These are phyloP conservation scores for Candida sanyaensis DNA, from an alignment of 1,139 yeast species.

Conservation along the genomic window DNA sequence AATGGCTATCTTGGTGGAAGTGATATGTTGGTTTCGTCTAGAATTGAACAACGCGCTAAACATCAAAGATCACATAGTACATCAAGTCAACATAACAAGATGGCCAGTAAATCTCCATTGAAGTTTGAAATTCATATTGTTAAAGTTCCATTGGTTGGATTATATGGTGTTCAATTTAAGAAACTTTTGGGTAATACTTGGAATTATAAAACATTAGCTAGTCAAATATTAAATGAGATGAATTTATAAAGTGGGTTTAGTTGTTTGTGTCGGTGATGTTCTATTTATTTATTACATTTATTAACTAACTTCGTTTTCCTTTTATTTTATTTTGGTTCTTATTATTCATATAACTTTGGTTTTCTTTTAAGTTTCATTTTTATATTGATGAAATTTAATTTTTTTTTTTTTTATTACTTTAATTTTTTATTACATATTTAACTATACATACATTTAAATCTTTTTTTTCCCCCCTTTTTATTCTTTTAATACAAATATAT, in stretches of 20 bases:
- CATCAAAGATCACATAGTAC: conserved; percentile 33
- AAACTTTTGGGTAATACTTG: conserved; percentile 93
- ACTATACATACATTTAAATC: background rate
- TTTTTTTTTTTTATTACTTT: no score
- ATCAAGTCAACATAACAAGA: conserved; percentile 18
- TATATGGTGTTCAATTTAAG: conserved; percentile 94
- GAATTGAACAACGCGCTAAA: conserved; percentile 53
- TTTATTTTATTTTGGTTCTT: background rate
- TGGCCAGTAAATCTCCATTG: conserved; percentile 50
- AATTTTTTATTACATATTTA: background rate
- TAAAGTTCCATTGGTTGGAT: conserved; percentile 85
- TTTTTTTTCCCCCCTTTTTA: no score
- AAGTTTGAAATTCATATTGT: conserved; percentile 92
- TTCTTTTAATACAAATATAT: no score
- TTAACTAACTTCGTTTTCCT: background rate
- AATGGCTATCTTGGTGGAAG: conserved; percentile 60
- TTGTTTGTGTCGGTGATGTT: background rate
- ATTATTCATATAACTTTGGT: no score
- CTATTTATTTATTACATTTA: background rate
- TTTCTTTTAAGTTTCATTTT: no score
- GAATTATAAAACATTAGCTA: conserved; percentile 93
- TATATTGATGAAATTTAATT: no score
- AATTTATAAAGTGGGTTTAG: conserved; percentile 45
- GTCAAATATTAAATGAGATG: conserved; percentile 78
- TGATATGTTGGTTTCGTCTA: conserved; percentile 65